Evolutionary conservation across 306 rosid genomes (phyloP), one percentile per base, ranked within the genome.

Genomic region (Glycine soja): DNA sequence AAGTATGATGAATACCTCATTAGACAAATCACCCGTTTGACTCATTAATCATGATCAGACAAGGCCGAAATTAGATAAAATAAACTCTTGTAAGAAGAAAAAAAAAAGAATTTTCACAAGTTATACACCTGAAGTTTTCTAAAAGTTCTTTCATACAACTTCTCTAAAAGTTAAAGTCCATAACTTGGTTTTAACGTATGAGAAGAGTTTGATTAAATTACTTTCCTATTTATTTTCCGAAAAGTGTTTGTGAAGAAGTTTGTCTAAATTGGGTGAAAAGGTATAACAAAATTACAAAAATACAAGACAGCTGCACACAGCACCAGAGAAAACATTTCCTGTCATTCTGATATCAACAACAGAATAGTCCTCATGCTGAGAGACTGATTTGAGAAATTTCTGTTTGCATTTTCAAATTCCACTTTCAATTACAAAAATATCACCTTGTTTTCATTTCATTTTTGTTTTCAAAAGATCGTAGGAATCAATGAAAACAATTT

Each of bases 1-100:
- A 36, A 67, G 65, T 42, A 45, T 71, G 68, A 68, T 43, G 57
- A 48, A 36, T 47, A 48, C 57, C 38, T 56, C 56, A 38, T 76
- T 69, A 88, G 79, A 76, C 32, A 32, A 14, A 18, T 38, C 40
- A 77, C 30, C 48, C 4, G 19, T 38, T 24, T 42, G 38, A 34
- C 56, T 69, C 54, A 30, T 8, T n/a, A 66, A 46, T 36, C 63
- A 54, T 64, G 59, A 76, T 46, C 52, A 11, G 52, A 11, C 43
- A 52, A 70, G 47, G 30, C 19, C 61, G 0, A 54, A 1, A 15
- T 52, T n/a, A 52, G 18, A 54, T 54, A 54, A 54, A 54, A 3
- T 57, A 24, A 24, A 24, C 30, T 24, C 30, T 19, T 19, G 30
- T 24, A 1, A 24, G 30, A 24, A 24, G 30, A 24, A 24, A 24